These are phyloP conservation scores for Fusarium penzigii DNA, from an alignment of 2,329 filamentous ascomycete genomes.

Conservation along the genomic window DNA sequence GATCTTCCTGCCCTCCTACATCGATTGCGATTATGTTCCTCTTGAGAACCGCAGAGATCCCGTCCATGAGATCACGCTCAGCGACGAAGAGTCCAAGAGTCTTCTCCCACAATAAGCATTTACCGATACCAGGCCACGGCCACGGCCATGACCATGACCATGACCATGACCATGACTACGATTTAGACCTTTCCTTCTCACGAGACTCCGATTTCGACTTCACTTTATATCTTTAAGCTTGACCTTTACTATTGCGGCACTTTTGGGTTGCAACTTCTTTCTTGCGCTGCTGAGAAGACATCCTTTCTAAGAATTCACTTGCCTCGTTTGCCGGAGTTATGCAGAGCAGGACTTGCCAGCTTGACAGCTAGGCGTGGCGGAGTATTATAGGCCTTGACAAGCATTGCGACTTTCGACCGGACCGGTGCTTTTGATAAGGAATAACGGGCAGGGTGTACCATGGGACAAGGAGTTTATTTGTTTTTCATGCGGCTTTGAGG, in stretches of 20 bases:
- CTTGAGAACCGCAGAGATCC: constrained; percentile 76
- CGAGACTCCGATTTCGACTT: constrained; percentile 22
- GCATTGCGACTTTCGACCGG: background rate
- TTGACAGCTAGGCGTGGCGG: constrained; percentile 1
- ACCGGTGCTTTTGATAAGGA: background rate
- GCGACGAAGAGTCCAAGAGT: constrained; percentile 71
- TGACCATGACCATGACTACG: constrained; percentile 17
- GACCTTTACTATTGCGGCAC: constrained; percentile 16
- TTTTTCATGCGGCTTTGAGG: background rate
- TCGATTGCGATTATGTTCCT: constrained; percentile 73
- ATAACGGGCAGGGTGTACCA: background rate
- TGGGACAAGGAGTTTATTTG: background rate
- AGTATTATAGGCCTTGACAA: background rate
- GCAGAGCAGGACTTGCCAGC: background rate
- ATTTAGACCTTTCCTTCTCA: constrained; percentile 32
- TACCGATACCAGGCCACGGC: constrained; percentile 14
- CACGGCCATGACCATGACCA: constrained; percentile 19
- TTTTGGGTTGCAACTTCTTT: constrained; percentile 14
- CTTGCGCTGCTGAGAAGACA: constrained; percentile 8
- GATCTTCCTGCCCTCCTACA: constrained; percentile 78
- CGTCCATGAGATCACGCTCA: constrained; percentile 75
- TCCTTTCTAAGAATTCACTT: constrained; percentile 11
- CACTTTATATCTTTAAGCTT: constrained; percentile 15
- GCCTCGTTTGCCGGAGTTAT: background rate
- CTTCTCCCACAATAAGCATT: constrained; percentile 64